These are phyloP conservation scores for Gnomoniopsis sp. DNA, from an alignment of 2,329 filamentous ascomycete species.

Conservation along the genomic window DNA sequence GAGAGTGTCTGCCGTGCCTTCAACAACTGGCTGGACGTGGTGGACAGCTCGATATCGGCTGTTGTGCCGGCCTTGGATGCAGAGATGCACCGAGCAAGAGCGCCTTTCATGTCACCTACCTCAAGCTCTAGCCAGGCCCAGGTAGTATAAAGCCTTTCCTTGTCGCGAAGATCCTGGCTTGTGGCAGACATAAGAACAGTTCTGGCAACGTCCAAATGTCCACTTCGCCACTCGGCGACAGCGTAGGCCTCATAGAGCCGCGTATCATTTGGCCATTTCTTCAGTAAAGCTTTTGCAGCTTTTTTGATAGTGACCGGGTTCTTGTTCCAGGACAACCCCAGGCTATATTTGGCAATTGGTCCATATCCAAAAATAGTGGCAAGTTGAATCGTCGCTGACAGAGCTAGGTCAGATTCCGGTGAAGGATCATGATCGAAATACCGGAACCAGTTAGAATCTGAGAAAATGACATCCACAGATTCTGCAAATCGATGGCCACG, in stretches of 20 bases:
- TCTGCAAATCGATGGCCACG: conserved; percentile 27
- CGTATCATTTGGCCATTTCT: conserved; percentile 59
- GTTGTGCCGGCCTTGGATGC: background rate
- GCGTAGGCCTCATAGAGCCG: conserved; percentile 78
- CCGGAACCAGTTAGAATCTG: conserved; percentile 41
- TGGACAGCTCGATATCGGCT: conserved; percentile 16
- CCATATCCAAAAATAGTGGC: conserved; percentile 42
- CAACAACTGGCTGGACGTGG: conserved; percentile 37
- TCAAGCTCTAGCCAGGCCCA: conserved; percentile 68
- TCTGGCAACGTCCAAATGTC: conserved; percentile 54
- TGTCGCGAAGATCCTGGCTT: conserved; percentile 41
- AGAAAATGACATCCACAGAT: conserved; percentile 53
- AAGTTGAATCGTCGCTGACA: conserved; percentile 56
- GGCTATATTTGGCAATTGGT: conserved; percentile 62
- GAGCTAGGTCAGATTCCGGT: conserved; percentile 43
- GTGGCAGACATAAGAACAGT: conserved; percentile 68
- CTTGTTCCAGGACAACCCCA: conserved; percentile 62
- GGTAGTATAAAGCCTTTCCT: conserved; percentile 50
- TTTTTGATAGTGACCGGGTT: conserved; percentile 60
- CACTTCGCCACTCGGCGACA: conserved; percentile 61
- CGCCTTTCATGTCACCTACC: conserved; percentile 29
- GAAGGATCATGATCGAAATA: conserved; percentile 33
- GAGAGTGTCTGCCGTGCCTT: conserved; percentile 52
- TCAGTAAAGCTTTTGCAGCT: conserved; percentile 70
- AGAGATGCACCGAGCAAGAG: conserved; percentile 37